phyloP scores from a whole-genome alignment of 306 rosid genomes.

The Prunus campanulata region DNA sequence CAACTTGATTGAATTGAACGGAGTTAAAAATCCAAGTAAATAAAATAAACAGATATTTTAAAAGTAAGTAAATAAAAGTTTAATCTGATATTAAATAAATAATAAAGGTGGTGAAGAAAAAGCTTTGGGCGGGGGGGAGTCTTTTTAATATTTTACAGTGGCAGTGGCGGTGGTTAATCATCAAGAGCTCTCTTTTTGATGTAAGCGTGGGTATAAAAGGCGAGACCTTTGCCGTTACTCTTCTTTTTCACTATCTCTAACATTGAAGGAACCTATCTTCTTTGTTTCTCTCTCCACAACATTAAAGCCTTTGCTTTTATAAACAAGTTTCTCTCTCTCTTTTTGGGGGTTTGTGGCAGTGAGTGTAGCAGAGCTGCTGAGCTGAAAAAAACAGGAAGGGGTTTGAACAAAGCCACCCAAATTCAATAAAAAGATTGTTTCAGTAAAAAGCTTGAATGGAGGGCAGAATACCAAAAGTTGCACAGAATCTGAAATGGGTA shows the following conservation, averaged over 20 bases:
- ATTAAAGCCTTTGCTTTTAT: conserved; percentile 9
- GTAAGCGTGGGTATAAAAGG: conserved; percentile 86
- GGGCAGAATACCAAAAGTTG: conserved; percentile 64
- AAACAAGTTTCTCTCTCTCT: neutral
- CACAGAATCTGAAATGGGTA: conserved; percentile 83
- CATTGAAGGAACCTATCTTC: conserved; percentile 12
- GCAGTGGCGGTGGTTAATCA: conserved; percentile 97
- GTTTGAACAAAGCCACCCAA: conserved; percentile 36
- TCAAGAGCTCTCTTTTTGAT: conserved; percentile 79
- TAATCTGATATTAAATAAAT: conserved; percentile 15
- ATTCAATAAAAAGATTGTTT: conserved; percentile 39
- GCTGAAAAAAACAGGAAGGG: conserved; percentile 32
- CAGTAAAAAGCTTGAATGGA: conserved; percentile 54
- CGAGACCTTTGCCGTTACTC: conserved; percentile 30
- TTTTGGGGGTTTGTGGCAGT: conserved; percentile 32
- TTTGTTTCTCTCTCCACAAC: conserved; percentile 4
- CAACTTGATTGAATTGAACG: conserved; percentile 13
- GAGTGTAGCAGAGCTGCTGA: conserved; percentile 39
- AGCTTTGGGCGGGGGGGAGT: conserved; percentile 29
- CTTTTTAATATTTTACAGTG: conserved; percentile 36
- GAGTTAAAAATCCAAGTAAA: conserved; percentile 11
- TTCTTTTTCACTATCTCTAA: conserved; percentile 22
- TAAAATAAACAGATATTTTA: neutral
- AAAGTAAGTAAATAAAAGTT: conserved; percentile 6
- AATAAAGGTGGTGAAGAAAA: conserved; percentile 22